Evolutionary conservation across 1,284 basidiomycete genomes (phyloP).

Genomic region (Puccinia sorghi): DNA sequence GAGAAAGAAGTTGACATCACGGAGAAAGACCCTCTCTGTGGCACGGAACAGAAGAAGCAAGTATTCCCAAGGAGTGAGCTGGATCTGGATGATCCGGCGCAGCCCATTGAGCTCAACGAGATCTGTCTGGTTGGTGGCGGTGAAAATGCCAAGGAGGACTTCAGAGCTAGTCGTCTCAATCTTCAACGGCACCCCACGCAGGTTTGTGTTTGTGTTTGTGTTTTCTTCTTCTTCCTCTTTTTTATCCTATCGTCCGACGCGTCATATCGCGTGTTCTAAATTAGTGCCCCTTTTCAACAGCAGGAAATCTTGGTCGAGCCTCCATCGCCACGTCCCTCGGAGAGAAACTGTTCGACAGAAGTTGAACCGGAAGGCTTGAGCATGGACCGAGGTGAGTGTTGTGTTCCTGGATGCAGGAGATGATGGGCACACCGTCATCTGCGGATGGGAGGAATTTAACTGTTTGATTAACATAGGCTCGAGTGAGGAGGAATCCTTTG

Average conservation of each 20-base stretch:
- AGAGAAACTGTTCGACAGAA: constrained; percentile 5
- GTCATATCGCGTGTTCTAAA: background rate
- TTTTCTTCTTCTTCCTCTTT: too few relatives aligned
- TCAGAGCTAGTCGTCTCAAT: background rate
- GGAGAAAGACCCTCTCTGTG: background rate
- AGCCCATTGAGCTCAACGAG: constrained; percentile 18
- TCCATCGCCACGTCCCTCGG: background rate
- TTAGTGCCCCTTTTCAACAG: background rate
- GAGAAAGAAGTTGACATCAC: background rate
- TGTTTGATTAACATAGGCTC: background rate
- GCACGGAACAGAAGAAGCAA: too few relatives aligned
- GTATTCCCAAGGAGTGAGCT: background rate
- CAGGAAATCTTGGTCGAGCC: constrained; percentile 19
- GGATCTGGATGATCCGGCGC: background rate
- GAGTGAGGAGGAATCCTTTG: constrained; percentile 10
- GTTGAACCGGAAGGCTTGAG: background rate
- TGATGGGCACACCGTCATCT: too few relatives aligned
- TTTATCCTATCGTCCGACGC: background rate
- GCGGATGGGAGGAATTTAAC: background rate
- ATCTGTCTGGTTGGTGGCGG: constrained; percentile 11
- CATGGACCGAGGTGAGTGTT: constrained; percentile 4
- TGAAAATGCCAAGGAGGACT: background rate
- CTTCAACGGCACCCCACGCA: background rate
- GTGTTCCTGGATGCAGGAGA: background rate
- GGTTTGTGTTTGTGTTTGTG: too few relatives aligned